Percentiles rank a stretch among this genome's conserved stretches.
phyloP scores from a whole-genome alignment of 2,329 filamentous ascomycete genomes.

The Fusarium hostae region DNA sequence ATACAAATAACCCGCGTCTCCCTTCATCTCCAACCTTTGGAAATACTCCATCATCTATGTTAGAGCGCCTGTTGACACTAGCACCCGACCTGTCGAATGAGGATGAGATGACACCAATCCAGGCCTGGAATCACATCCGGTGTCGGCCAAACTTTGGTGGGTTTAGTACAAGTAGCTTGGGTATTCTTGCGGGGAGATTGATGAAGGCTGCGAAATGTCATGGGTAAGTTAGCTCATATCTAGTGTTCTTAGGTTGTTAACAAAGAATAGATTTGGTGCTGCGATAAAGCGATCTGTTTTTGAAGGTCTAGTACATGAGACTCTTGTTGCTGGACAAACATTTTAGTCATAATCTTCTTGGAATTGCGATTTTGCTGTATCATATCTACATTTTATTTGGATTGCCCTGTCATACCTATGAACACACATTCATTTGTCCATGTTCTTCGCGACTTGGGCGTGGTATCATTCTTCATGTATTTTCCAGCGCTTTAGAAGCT shows the following conservation, averaged over 20 bases:
- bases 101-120: slow-evolving; percentile 20
- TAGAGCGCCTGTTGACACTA: slow-evolving; percentile 11
- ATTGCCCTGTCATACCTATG: background rate
- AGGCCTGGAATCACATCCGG: slow-evolving; percentile 21
- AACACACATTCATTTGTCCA: background rate
- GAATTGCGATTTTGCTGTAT: background rate
- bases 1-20: background rate
- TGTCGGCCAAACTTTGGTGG: slow-evolving; percentile 15
- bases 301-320: slow-evolving; percentile 15
- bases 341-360: background rate
- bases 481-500: background rate
- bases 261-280: slow-evolving; percentile 8
- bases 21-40: background rate
- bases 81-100: slow-evolving; percentile 15
- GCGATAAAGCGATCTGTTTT: slow-evolving; percentile 24
- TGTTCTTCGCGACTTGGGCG: background rate
- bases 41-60: background rate
- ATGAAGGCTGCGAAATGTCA: slow-evolving; percentile 20
- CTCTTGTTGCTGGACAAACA: background rate
- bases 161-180: background rate
- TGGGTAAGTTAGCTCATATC: background rate
- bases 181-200: background rate
- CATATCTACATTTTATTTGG: background rate
- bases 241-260: rapidly evolving
- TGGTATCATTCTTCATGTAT: background rate